Base-by-base conservation (phyloP, 768 basidiomycete genomes). In the Mycena venus region DNA sequence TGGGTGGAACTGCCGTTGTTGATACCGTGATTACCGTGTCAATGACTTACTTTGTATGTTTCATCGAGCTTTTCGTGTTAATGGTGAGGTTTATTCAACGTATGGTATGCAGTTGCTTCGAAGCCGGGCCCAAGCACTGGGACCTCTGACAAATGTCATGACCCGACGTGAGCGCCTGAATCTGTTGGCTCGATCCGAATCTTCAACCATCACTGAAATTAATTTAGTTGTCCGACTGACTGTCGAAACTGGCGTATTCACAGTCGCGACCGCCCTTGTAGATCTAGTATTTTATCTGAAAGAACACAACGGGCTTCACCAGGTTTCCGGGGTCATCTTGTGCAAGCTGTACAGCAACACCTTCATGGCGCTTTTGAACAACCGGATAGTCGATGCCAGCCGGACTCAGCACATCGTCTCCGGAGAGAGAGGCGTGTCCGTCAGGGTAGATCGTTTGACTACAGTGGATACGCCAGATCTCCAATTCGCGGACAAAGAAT, bases 21-120 rank as follows among this genome's bases (percentile, higher is more conserved):
- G 74, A 75, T 49, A 56, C 53, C 12, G 64, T 75, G 3, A 75
- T 75, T 56, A 63, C 74, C 4, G 60, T 67, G 14, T 49, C 56
- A n/a, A 75, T 72, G 70, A 75, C 74, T 25, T 72, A 67, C 32
- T 72, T 27, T 29, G 74, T 75, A 29, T 51, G 70, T 40, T 25
- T 32, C 5, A 17, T n/a, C 21, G 19, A n/a, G n/a, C n/a, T 38
- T 5, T 23, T 34, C 32, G 31, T 5, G 17, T n/a, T 36, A 21
- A 36, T 34, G 4, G 3, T 19, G 15, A 9, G 42, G 17, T 19
- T 38, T 23, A 15, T 36, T 53, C 3, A 23, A 42, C 19, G 15
- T 3, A 2, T 25, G 19, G 23, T 12, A 1, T 58, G 1, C 25
- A 74, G 73, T 49, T 74, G 23, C 14, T 74, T 21, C 66, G 67